Base-by-base conservation (phyloP, 371 early-diverging fungal genomes). In the Mucor irregularis region DNA sequence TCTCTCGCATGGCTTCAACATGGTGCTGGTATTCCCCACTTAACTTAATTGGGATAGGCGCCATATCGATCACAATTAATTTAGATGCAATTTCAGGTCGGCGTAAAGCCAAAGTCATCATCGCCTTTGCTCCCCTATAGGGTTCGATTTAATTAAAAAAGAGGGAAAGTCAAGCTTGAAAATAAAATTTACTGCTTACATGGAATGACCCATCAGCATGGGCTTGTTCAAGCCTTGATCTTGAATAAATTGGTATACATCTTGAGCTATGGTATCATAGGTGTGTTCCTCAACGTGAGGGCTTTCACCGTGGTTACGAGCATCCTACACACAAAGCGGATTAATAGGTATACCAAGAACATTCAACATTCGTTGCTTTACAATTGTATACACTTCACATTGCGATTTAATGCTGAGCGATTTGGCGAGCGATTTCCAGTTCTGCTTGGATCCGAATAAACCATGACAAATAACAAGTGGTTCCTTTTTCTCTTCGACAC, bases 261-360 rank as follows among this genome's bases (percentile, higher is more conserved):
- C 97, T 13, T 64, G 60, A 2, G 90, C 78, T 95, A 97, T 95
- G 13, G 77, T 66, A 8, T 68, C 57, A 60, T 92, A 94, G n/a
- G 80, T 83, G 61, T 92, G 91, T 3, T 61, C 68, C 0, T 55
- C 46, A 17, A 63, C 47, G 58, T 95, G 96, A 6, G 87, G 88
- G 49, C 92, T 91, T 19, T 92, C 93, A n/a, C 98, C 98, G 64
- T 97, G 98, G 69, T 97, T 96, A 29, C 97, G 82, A 58, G 92
- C 76, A 72, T 97, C 97, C 84, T 85, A 47, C 22, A 37, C 40
- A 43, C 38, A 11, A 17, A 3, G 35, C n/a, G 19, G 6, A 40
- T 19, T 40, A 40, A 11, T 2, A 11, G 26, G 11, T 46, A 4
- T 30, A 1, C 4, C 4, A n/a, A 30, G 4, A 31, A 0, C 13